These are phyloP conservation scores for Pisolithus thermaeus DNA, from an alignment of 1,284 basidiomycete genomes.

Conservation along the genomic window DNA sequence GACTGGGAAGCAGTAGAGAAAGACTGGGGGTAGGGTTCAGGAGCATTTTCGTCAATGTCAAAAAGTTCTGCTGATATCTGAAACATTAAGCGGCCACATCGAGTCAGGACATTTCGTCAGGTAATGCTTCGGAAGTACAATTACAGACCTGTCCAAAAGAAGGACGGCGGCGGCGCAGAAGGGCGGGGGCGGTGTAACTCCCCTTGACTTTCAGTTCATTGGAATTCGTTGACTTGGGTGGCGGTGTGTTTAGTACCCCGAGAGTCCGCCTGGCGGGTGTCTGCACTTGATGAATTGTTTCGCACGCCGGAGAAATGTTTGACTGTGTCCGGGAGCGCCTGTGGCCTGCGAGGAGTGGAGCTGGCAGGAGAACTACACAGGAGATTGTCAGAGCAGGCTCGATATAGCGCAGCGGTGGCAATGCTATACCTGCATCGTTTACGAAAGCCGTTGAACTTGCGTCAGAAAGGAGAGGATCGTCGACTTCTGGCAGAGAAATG, in stretches of 20 bases:
- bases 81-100: slow-evolving; percentile 17
- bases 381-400: slow-evolving; percentile 14
- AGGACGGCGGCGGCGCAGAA: slow-evolving; percentile 57
- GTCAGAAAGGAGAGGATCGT: slow-evolving; percentile 42
- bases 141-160: slow-evolving; percentile 41
- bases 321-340: slow-evolving; percentile 57
- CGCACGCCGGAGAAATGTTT: slow-evolving; percentile 30
- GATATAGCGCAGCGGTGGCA: slow-evolving; percentile 14
- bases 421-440: slow-evolving; percentile 40
- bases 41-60: slow-evolving; percentile 68
- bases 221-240: slow-evolving; percentile 54
- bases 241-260: slow-evolving; percentile 53
- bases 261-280: slow-evolving; percentile 26
- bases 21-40: slow-evolving; percentile 42
- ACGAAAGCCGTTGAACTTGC: slow-evolving; percentile 36
- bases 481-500: slow-evolving; percentile 34
- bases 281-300: slow-evolving; percentile 12
- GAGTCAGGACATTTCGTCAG: slow-evolving; percentile 18
- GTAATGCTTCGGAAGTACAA: slow-evolving; percentile 5
- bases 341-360: slow-evolving; percentile 56
- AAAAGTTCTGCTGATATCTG: slow-evolving; percentile 54
- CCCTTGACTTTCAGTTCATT: slow-evolving; percentile 60
- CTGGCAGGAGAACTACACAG: slow-evolving; percentile 48
- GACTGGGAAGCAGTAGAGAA: slow-evolving; percentile 34
- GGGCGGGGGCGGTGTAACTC: slow-evolving; percentile 66